Base-by-base conservation (phyloP, 352 stramenopile species). In the Aphanomyces astaci region DNA sequence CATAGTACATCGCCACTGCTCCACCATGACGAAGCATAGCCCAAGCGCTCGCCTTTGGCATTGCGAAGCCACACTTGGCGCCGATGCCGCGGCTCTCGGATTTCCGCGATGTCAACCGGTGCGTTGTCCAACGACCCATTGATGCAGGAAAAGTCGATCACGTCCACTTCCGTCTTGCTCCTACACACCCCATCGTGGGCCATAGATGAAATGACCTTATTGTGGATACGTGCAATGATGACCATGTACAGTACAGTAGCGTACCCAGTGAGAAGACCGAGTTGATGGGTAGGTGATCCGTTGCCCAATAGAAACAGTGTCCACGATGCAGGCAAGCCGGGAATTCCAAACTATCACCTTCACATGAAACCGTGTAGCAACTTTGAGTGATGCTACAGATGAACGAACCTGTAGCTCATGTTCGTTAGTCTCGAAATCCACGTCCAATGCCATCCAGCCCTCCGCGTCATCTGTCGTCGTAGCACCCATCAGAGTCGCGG, bases 1-100 rank as follows among this genome's bases (percentile, higher is more conserved):
- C 57, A 65, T 40, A 13, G 10, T 22, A 93, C 83, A 66, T 92
- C 82, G 11, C 70, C 64, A 33, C 79, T 76, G 28, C 80, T 75
- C 48, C 90, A 79, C 86, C 86, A 94, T 33, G 86, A 93, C 30
- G 79, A 63, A n/a, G 86, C 86, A 67, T 93, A 94, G 40, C 82
- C 86, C 25, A 94, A 73, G 11, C 84, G 86, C 67, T 94, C 79
- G 9, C 82, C 82, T 22, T 74, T 71, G 1, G 73, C 66, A 33
- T 94, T 94, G 67, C 83, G 84, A 33, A 94, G 75, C 70, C 74
- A 94, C 24, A 94, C 86, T 62, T 94, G 86, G 36, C 86, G 82
- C 7, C 83, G 77, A 31, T 78, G 88, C 1, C 86, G 78, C 33
- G 84, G 86, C 17, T 78, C 59, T 1, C 64, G 70, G 60, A 94